Conservation (phyloP, 805 yeast species). For the Barnettozyma sucrosica region DNA sequence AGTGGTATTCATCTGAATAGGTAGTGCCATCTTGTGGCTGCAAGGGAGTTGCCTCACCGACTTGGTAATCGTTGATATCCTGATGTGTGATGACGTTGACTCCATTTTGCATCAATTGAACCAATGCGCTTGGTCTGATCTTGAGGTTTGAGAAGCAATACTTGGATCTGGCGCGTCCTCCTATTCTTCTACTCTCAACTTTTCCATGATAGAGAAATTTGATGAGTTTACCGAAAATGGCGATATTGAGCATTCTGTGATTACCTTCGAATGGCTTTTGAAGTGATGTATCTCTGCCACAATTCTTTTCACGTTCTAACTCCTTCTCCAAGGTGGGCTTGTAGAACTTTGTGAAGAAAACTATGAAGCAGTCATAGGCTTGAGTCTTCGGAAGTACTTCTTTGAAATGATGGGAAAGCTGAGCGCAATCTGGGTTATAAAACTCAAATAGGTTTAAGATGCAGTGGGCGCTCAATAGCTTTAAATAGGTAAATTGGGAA, state of each 20-base stretch:
- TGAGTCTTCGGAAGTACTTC: conserved; percentile 7
- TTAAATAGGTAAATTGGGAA: not conserved
- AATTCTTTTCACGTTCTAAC: not conserved
- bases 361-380: conserved; percentile 13
- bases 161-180: conserved; percentile 75
- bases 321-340: not conserved
- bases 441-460: conserved; percentile 2
- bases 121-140: not conserved
- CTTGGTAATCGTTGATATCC: conserved; percentile 5
- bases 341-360: conserved; percentile 8
- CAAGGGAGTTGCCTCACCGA: conserved; percentile 5
- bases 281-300: not conserved
- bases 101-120: not conserved
- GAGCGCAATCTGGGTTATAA: conserved; percentile 9
- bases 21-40: not conserved
- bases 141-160: conserved; percentile 51
- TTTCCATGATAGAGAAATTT: conserved; percentile 52
- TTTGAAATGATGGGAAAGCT: conserved; percentile 3
- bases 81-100: conserved; percentile 2
- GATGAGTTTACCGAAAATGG: conserved; percentile 72
- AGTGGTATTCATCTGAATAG: not conserved
- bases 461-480: conserved; percentile 2
- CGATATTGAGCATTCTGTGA: conserved; percentile 27
- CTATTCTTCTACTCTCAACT: conserved; percentile 70
- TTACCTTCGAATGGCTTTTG: not conserved